A percentile compares a stretch with the other conserved stretches of the same genome.
Evolutionary conservation across 108 stramenopile species (phyloP).

Genomic region (Bacterosira constricta): DNA sequence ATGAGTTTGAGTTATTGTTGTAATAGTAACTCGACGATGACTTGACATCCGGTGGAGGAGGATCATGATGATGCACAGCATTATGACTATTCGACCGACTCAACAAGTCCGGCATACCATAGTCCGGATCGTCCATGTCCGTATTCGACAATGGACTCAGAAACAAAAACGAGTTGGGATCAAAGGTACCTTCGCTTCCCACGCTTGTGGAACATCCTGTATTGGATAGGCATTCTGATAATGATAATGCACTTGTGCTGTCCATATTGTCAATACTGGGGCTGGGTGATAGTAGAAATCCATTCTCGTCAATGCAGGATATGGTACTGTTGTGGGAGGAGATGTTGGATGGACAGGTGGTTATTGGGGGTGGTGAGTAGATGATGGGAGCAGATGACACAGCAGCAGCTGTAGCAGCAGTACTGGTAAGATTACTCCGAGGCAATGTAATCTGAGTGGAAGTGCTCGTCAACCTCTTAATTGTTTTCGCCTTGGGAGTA

Average conservation of each 20-base stretch:
- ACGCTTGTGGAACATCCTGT: not conserved
- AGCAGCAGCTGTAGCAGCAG: not conserved
- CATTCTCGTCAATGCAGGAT: not conserved
- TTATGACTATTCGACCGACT: conserved; percentile 5
- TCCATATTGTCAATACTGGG: not conserved
- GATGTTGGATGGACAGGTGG: not conserved
- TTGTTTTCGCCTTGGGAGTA: no score
- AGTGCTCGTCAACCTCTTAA: no score
- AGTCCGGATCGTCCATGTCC: conserved; percentile 7
- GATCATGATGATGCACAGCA: not conserved
- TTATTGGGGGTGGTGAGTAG: not conserved
- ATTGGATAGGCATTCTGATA: not conserved
- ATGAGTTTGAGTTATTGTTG: no score
- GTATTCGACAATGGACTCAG: not conserved
- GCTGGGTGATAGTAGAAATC: not conserved
- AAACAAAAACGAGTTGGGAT: conserved; percentile 4
- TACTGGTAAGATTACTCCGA: not conserved
- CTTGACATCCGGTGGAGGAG: not conserved
- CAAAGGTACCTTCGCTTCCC: conserved; percentile 1
- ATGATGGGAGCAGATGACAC: not conserved
- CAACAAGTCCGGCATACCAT: conserved; percentile 8
- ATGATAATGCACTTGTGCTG: not conserved
- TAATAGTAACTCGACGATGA: not conserved
- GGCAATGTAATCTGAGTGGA: not conserved
- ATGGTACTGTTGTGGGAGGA: not conserved